Conservation (phyloP, 768 basidiomycete genomes). For the Tulasnella sp. region DNA sequence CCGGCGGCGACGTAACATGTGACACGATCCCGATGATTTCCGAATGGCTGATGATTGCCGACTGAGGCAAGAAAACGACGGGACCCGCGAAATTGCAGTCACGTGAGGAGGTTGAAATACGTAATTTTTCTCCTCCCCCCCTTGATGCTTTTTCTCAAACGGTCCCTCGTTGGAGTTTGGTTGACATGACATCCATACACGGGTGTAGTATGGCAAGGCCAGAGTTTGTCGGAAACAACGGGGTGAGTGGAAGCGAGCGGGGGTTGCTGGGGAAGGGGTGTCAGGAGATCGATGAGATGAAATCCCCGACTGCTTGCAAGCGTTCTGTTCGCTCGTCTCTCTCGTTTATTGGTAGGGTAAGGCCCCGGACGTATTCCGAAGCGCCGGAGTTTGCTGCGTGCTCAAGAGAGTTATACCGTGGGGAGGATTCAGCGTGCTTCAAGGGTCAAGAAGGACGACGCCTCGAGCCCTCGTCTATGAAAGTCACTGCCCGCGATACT, state of each 20-base stretch:
- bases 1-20: background rate
- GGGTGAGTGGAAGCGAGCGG: constrained; percentile 5
- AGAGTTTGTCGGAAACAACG: constrained; percentile 5
- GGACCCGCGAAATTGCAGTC: background rate
- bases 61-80: background rate
- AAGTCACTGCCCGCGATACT: constrained; percentile 14
- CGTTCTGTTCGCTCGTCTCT: constrained; percentile 7
- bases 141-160: constrained; percentile 9
- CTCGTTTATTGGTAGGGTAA: constrained; percentile 9
- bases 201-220: background rate
- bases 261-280: constrained; percentile 1
- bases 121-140: constrained; percentile 4
- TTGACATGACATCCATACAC: constrained; percentile 3
- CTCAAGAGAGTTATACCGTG: constrained; percentile 15
- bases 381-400: constrained; percentile 9
- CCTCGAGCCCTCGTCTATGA: constrained; percentile 16
- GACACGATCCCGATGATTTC: background rate
- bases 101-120: background rate
- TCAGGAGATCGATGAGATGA: constrained; percentile 10
- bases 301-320: constrained; percentile 10
- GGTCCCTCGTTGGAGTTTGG: background rate
- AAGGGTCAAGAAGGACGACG: constrained; percentile 12
- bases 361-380: constrained; percentile 11
- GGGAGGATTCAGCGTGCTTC: constrained; percentile 19
- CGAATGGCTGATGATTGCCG: background rate